phyloP scores from a whole-genome alignment of 169 alveolate genomes.

The Amoebophrya sp. region DNA sequence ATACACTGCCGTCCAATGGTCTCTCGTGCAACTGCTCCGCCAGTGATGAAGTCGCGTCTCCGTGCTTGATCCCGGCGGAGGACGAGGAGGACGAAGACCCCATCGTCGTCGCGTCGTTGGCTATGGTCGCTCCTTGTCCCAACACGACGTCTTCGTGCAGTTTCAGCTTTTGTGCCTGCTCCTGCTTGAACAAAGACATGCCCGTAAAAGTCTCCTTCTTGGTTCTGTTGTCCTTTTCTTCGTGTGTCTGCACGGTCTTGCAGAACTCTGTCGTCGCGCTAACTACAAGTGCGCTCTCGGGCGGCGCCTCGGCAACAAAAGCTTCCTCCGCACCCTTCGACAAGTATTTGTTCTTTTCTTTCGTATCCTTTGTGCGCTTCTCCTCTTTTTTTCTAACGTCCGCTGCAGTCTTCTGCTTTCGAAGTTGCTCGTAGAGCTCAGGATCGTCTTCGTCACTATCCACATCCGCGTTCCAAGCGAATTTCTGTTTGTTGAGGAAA shows the following conservation, averaged over 20 bases:
- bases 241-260: background rate
- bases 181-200: background rate
- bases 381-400: too few species aligned
- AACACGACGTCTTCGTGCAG: background rate
- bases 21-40: conserved; percentile 13
- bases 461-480: background rate
- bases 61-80: too few species aligned
- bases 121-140: too few species aligned
- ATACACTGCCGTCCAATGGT: background rate
- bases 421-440: background rate
- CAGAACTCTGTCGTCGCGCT: conserved; percentile 15
- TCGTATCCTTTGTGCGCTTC: background rate
- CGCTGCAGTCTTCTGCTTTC: background rate
- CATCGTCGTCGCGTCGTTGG: too few species aligned
- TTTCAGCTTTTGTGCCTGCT: background rate
- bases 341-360: background rate
- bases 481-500: too few species aligned
- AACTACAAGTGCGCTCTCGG: background rate
- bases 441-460: conserved; percentile 17
- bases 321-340: background rate
- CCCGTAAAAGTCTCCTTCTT: background rate
- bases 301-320: background rate
- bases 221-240: background rate
- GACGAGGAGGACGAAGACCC: too few species aligned
- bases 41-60: too few species aligned